phyloP scores from a whole-genome alignment of 2,329 filamentous ascomycete genomes.

The Plectosphaerella cucumerina region DNA sequence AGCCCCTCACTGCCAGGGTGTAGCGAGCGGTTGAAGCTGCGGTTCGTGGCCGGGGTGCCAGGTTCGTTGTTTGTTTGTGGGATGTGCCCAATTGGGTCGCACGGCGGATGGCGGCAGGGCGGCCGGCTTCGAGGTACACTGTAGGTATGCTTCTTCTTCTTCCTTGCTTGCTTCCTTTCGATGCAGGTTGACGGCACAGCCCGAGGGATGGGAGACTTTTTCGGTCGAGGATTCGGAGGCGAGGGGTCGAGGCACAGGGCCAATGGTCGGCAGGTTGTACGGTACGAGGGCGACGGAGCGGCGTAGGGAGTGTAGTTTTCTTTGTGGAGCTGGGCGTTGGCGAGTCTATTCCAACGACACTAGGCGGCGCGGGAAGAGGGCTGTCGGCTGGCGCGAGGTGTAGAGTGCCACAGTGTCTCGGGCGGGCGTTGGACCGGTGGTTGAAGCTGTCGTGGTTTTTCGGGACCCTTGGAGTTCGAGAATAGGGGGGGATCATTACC shows the following conservation, averaged over 20 bases:
- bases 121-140: too few species aligned
- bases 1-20: conserved; percentile 12
- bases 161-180: too few species aligned
- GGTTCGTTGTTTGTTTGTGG: too few species aligned
- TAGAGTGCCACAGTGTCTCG: too few species aligned
- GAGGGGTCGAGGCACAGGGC: conserved; percentile 3
- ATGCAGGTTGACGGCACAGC: too few species aligned
- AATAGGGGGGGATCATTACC: neutral
- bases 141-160: too few species aligned
- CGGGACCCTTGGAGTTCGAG: neutral
- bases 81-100: too few species aligned
- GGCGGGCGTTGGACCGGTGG: neutral
- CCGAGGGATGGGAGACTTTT: too few species aligned
- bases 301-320: neutral
- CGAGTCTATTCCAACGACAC: neutral
- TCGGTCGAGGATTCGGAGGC: neutral
- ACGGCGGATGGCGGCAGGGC: too few species aligned
- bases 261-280: conserved; percentile 1
- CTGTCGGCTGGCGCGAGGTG: neutral
- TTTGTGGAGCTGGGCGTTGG: neutral
- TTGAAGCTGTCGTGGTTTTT: neutral
- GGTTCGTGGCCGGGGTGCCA: too few species aligned
- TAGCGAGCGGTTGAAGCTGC: too few species aligned
- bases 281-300: neutral
- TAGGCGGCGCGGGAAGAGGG: neutral